Evolutionary conservation across 345 rosid genomes (phyloP), one percentile per base, ranked within the genome.

Genomic region (Aquilaria sinensis): DNA sequence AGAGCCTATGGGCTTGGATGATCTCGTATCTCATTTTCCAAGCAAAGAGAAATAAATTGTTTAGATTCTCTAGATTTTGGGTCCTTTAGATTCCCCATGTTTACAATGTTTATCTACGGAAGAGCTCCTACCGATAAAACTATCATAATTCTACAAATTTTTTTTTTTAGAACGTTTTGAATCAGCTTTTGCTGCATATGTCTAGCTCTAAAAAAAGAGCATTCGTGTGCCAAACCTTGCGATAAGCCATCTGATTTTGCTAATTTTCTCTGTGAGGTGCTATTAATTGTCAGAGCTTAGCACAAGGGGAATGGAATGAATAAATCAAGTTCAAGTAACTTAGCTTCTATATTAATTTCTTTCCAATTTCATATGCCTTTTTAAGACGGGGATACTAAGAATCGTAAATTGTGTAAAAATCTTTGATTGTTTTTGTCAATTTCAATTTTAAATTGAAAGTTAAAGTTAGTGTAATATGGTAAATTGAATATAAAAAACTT

Each of bases 241-340:
- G 94, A 85, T 56, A 92, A 83, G 83, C 90, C 90, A 11, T 85
- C 91, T 57, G 96, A 92, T 68, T 92, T 92, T 63, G 78, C 85
- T 37, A 83, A 78, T 63, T 77, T 79, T 43, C 82, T 92, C 41
- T 75, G 71, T 37, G 85, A 85, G 51, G 88, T 86, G 3, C 75
- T 85, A 74, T 51, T 56, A 11, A 61, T 53, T 67, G 75, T 77
- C 33, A 62, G 74, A 32, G 62, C 72, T 54, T 65, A 59, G 57
- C 82, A 83, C 31, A 69, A 70, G 58, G 74, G 70, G 65, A 57
- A 72, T 16, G 60, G 68, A 2, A 23, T 23, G 23, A 65, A 62
- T 62, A 77, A 65, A 62, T 69, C 59, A 51, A 73, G 62, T 45
- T 62, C 78, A 10, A 58, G 51, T 32, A 72, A 74, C 68, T 56